Evolutionary conservation across 768 basidiomycete genomes (phyloP).

Genomic region (Hypholoma fasciculare): DNA sequence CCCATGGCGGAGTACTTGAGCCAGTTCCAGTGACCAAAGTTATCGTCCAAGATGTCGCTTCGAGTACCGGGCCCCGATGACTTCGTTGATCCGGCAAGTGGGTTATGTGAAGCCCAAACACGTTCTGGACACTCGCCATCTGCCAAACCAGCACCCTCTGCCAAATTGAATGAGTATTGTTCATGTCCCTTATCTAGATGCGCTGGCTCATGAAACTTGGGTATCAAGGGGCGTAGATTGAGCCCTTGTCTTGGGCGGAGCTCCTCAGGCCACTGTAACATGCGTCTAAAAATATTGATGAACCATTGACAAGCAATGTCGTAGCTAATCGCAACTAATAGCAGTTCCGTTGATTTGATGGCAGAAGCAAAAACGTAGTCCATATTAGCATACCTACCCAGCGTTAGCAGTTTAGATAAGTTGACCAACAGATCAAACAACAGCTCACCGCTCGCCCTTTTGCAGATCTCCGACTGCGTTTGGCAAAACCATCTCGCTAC

Average conservation of each 20-base stretch:
- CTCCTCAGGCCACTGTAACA: not conserved
- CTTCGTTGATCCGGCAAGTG: conserved; percentile 24
- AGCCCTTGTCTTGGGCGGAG: not conserved
- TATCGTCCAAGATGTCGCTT: conserved; percentile 8
- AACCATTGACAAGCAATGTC: conserved; percentile 32
- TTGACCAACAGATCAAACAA: not conserved
- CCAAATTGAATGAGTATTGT: conserved; percentile 25
- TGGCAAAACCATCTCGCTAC: conserved; percentile 10
- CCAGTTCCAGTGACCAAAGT: conserved; percentile 24
- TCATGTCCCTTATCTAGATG: conserved; percentile 23
- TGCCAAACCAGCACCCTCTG: conserved; percentile 21
- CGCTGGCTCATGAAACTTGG: conserved; percentile 28
- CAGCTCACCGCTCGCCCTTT: conserved; percentile 29
- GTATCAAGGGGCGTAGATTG: conserved; percentile 14
- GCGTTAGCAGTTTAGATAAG: not conserved
- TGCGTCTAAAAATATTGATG: conserved; percentile 18
- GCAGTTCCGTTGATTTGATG: not conserved
- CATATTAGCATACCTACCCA: conserved; percentile 14
- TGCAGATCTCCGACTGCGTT: conserved; percentile 26
- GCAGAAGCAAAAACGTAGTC: conserved; percentile 12
- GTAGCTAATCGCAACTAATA: conserved; percentile 18
- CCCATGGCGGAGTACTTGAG: conserved; percentile 14
- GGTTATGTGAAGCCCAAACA: conserved; percentile 29
- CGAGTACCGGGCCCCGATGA: conserved; percentile 30
- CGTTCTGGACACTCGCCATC: conserved; percentile 34